A percentile compares a stretch with the other conserved stretches of the same genome.
Evolutionary conservation across 495 filamentous ascomycete species (phyloP).

Genomic region (Amphirosellinia nigrospora): DNA sequence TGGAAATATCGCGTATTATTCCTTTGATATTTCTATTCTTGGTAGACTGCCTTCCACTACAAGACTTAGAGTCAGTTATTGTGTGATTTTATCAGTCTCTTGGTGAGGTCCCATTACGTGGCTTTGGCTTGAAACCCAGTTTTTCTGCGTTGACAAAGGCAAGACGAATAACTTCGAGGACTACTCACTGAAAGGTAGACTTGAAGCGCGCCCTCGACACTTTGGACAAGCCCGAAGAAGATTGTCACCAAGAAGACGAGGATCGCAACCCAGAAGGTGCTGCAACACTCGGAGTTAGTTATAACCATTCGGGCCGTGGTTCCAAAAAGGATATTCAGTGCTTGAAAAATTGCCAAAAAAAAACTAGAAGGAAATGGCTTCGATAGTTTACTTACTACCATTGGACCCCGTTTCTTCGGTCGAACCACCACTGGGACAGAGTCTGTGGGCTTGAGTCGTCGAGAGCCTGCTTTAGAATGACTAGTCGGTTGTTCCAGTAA

Average conservation of each 20-base stretch:
- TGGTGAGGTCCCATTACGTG: not conserved
- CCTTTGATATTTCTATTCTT: not conserved
- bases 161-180: not conserved
- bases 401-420: constrained; percentile 56
- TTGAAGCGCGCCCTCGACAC: constrained; percentile 53
- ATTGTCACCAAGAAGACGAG: constrained; percentile 53
- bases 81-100: not conserved
- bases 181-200: constrained; percentile 38
- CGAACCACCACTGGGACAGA: constrained; percentile 58
- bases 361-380: too few relatives aligned
- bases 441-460: constrained; percentile 56
- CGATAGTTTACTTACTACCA: too few relatives aligned
- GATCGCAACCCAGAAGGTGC: constrained; percentile 61
- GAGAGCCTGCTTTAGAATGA: constrained; percentile 58
- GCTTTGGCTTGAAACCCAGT: not conserved
- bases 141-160: not conserved
- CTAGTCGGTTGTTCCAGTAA: constrained; percentile 59
- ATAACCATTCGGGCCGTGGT: too few relatives aligned
- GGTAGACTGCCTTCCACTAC: constrained; percentile 13
- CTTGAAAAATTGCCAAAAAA: too few relatives aligned
- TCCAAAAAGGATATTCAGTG: too few relatives aligned
- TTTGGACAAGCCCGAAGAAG: constrained; percentile 59
- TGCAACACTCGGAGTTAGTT: too few relatives aligned
- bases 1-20: not conserved
- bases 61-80: not conserved